These are phyloP conservation scores for Mucor piriformis DNA, from an alignment of 371 early-diverging fungal species.

Conservation along the genomic window DNA sequence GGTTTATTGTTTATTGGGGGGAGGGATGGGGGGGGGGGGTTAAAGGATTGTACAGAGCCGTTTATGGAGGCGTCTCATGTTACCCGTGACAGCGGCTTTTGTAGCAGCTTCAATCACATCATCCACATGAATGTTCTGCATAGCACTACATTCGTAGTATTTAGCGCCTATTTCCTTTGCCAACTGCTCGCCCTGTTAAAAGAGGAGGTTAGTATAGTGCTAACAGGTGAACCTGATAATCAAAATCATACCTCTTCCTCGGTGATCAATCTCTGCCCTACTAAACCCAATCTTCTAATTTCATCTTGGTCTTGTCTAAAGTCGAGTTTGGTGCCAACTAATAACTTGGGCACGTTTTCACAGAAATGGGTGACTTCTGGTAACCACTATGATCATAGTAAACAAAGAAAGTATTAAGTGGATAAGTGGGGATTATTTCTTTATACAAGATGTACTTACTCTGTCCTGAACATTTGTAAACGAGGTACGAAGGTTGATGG, in stretches of 20 bases:
- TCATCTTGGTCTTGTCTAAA: constrained; percentile 27
- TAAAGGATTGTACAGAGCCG: constrained; percentile 39
- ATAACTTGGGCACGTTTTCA: constrained; percentile 81
- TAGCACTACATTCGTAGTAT: constrained; percentile 59
- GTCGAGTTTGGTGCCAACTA: constrained; percentile 82
- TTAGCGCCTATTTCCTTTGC: constrained; percentile 53
- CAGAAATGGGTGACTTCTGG: constrained; percentile 87
- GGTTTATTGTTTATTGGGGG: no score
- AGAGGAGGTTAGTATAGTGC: neutral
- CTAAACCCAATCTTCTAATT: constrained; percentile 20
- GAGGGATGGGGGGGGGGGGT: neutral
- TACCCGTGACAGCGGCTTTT: constrained; percentile 44
- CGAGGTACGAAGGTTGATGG: constrained; percentile 67
- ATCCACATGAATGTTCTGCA: constrained; percentile 45
- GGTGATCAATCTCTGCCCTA: constrained; percentile 27
- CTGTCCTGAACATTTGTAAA: constrained; percentile 68
- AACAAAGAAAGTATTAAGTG: neutral
- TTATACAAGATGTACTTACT: constrained; percentile 19
- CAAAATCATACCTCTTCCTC: constrained; percentile 30
- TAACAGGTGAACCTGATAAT: no score
- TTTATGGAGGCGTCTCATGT: constrained; percentile 46
- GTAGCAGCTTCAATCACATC: constrained; percentile 54
- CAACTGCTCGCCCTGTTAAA: constrained; percentile 43
- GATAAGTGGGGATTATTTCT: neutral
- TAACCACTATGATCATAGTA: constrained; percentile 73